These are phyloP conservation scores for Tetracentron sinense DNA, from an alignment of 164 flowering plant genomes.

Conservation along the genomic window DNA sequence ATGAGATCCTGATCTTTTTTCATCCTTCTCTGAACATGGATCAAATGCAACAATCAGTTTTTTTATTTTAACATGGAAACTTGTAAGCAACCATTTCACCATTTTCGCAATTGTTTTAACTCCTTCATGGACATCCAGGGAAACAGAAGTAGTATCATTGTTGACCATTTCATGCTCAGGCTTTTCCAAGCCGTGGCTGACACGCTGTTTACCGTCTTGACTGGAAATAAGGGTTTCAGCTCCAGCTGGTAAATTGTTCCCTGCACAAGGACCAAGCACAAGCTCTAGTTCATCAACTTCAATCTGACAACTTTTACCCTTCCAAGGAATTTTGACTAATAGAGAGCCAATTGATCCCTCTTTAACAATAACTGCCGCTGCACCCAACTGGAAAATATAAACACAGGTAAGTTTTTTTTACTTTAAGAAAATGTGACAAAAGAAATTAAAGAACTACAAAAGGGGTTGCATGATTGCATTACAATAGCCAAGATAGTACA, in stretches of 20 bases:
- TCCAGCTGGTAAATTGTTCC: slow-evolving; percentile 12
- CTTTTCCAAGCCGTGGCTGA: slow-evolving; percentile 23
- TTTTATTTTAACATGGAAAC: slow-evolving; percentile 69
- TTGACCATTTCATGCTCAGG: slow-evolving; percentile 28
- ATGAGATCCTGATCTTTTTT: slow-evolving; percentile 22
- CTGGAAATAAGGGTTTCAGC: slow-evolving; percentile 22
- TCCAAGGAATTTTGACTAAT: slow-evolving; percentile 73
- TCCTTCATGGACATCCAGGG: slow-evolving; percentile 81
- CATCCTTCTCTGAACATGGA: slow-evolving; percentile 39
- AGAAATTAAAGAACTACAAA: not conserved
- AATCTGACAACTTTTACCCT: slow-evolving; percentile 56
- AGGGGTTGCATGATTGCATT: not conserved
- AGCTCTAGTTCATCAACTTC: slow-evolving; percentile 89
- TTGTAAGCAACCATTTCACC: slow-evolving; percentile 82
- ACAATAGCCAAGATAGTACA: not conserved
- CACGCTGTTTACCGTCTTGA: slow-evolving; percentile 23
- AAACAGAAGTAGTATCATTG: slow-evolving; percentile 22
- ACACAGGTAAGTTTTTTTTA: not conserved
- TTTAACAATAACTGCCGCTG: slow-evolving; percentile 49
- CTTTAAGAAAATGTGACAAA: slow-evolving; percentile 5
- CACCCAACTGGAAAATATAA: slow-evolving; percentile 50
- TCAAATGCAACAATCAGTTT: slow-evolving; percentile 81
- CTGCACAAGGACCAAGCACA: slow-evolving; percentile 47
- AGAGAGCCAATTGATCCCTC: slow-evolving; percentile 90
- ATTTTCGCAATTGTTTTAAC: slow-evolving; percentile 86